Evolutionary conservation across 805 yeast species (phyloP), one percentile per base, ranked within the genome.

Genomic region (Ogataea angusta): DNA sequence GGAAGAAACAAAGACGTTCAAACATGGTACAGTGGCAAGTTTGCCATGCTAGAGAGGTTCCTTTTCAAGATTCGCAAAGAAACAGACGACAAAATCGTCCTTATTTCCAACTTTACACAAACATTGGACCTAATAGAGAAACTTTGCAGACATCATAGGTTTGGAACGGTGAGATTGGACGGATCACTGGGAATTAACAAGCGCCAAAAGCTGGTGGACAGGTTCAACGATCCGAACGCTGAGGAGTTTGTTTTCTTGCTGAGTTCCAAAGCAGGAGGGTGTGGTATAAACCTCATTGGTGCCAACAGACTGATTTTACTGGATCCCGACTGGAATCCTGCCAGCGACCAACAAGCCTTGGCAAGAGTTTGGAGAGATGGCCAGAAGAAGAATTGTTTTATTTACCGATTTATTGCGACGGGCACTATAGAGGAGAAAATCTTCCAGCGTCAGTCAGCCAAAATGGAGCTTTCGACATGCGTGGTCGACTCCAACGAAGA

Each of bases 361-460:
- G 98, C 98, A 0, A 76, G 99, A 62, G 96, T 93, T 5, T 93
- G 98, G 98, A 80, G 99, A 72, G 99, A 93, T 66, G 99, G 99
- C 0, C 99, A 91, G 59, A 91, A 86, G 71, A 93, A 91, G 63
- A 95, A 86, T 61, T 93, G 99, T 67, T 91, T 84, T 56, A 93
- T 91, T 29, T 93, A 93, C 62, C 72, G 99, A 51, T 90, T 93
- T 52, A 90, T 91, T 42, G 76, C 95, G 6, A 89, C 98, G 0
- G 99, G 99, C 10, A 80, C 96, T 2, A 93, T 91, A 39, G 99
- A 91, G 56, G 99, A 91, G 56, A 93, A 93, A 63, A 93, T 93
- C 24, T 88, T 85, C 63, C 99, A 93, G 66, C 70, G 99, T 40
- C 99, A 93, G 59, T 82, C 95, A 4, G 90, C 93, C 85, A 93